Evolutionary conservation across 768 basidiomycete genomes (phyloP).

Genomic region (Pseudohyphozyma bogoriensis): DNA sequence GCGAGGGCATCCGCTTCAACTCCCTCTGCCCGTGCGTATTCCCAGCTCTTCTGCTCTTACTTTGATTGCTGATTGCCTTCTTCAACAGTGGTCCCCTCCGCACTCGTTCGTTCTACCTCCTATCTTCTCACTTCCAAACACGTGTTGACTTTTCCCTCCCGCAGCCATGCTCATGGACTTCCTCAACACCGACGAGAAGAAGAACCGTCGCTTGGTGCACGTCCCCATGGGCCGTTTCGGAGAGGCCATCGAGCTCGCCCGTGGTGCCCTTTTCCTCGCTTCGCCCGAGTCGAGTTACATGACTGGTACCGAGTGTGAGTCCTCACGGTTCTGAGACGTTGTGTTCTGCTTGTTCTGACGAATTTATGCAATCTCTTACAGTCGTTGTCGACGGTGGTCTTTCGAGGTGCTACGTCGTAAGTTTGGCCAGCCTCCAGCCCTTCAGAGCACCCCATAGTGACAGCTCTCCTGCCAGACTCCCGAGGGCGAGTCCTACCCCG

Average conservation of each 20-base stretch:
- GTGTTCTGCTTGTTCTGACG: neutral
- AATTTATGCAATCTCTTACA: conserved; percentile 80
- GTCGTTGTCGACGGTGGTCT: conserved; percentile 94
- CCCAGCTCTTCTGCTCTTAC: neutral
- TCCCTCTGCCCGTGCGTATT: conserved; percentile 80
- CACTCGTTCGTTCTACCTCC: conserved; percentile 55
- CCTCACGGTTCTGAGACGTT: conserved; percentile 9
- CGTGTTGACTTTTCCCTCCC: neutral
- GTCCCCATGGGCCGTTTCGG: conserved; percentile 96
- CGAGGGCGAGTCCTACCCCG: conserved; percentile 59
- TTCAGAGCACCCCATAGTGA: neutral
- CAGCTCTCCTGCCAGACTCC: conserved; percentile 46
- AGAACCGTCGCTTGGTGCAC: conserved; percentile 61
- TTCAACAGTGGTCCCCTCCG: conserved; percentile 72
- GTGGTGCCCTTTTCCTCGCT: conserved; percentile 83
- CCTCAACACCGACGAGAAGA: conserved; percentile 90
- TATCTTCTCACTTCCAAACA: neutral
- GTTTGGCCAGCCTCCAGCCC: conserved; percentile 11
- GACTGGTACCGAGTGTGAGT: conserved; percentile 54
- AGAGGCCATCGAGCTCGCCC: conserved; percentile 89
- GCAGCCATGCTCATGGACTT: conserved; percentile 97
- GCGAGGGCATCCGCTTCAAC: conserved; percentile 93
- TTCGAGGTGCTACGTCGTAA: conserved; percentile 70
- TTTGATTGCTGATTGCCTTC: neutral
- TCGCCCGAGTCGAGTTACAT: conserved; percentile 94